These are phyloP conservation scores for Anthostomella pinea DNA, from an alignment of 2,329 filamentous ascomycete genomes.

Conservation along the genomic window DNA sequence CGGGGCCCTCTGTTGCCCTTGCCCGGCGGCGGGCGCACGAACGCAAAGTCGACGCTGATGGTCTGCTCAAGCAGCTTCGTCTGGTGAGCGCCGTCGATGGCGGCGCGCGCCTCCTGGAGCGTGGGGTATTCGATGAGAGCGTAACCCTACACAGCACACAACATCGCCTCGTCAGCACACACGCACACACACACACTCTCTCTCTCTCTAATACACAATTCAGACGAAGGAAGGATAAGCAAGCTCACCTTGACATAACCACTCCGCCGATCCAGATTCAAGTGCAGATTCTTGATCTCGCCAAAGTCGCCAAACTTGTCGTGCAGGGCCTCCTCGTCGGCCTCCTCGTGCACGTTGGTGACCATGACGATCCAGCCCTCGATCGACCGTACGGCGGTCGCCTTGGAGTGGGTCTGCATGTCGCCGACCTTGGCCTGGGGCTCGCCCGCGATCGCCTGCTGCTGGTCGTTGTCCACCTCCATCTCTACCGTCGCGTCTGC, in stretches of 20 bases:
- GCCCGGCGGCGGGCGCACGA: conserved; percentile 72
- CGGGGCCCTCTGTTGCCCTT: conserved; percentile 46
- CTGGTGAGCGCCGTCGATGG: conserved; percentile 75
- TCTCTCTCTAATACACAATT: background rate
- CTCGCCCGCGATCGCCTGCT: conserved; percentile 29
- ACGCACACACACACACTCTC: background rate
- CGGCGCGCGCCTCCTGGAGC: conserved; percentile 73
- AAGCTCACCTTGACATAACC: conserved; percentile 76
- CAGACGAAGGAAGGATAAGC: conserved; percentile 4
- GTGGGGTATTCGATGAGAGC: conserved; percentile 82
- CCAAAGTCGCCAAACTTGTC: conserved; percentile 82
- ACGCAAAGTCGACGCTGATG: conserved; percentile 78
- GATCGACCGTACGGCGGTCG: conserved; percentile 79
- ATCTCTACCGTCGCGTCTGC: conserved; percentile 58
- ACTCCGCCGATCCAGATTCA: conserved; percentile 78
- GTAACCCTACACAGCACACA: too few relatives aligned
- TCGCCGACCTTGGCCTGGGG: conserved; percentile 53
- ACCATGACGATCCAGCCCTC: conserved; percentile 88
- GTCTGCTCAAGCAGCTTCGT: conserved; percentile 80
- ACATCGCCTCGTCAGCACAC: too few relatives aligned
- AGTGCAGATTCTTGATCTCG: conserved; percentile 82
- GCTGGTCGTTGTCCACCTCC: conserved; percentile 60
- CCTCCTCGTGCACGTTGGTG: conserved; percentile 85
- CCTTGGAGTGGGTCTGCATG: conserved; percentile 70
- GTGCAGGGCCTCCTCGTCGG: conserved; percentile 77